Percentiles rank a stretch among this genome's conserved stretches.
Evolutionary conservation across 1,284 basidiomycete genomes (phyloP).

Genomic region (Lentinula novae-zelandiae): DNA sequence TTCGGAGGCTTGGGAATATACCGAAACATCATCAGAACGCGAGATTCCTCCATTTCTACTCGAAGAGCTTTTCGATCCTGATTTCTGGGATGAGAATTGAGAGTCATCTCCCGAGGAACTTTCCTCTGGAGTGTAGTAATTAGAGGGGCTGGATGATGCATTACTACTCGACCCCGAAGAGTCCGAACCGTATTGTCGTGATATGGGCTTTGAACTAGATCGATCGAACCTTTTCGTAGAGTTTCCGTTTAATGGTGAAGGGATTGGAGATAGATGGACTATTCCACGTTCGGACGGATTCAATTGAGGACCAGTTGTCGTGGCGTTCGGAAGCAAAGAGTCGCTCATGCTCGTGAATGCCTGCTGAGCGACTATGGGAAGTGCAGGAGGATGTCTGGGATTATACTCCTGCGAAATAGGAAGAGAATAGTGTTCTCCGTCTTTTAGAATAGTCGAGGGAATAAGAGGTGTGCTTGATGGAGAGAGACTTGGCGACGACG

Average conservation of each 20-base stretch:
- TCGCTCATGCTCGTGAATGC: slow-evolving; percentile 15
- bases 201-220: not conserved
- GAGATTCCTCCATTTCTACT: not conserved
- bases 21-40: not conserved
- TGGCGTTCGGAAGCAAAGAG: slow-evolving; percentile 12
- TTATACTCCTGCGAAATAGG: slow-evolving; percentile 8
- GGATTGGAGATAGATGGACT: slow-evolving; percentile 45
- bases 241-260: slow-evolving; percentile 19
- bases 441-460: not conserved
- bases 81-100: not conserved
- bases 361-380: slow-evolving; percentile 13
- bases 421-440: not conserved
- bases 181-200: not conserved
- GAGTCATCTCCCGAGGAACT: slow-evolving; percentile 2
- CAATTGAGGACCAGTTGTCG: slow-evolving; percentile 22
- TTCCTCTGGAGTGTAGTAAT: slow-evolving; percentile 15
- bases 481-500: not conserved
- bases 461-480: not conserved
- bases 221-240: slow-evolving; percentile 15
- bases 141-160: slow-evolving; percentile 4
- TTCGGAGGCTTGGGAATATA: slow-evolving; percentile 15
- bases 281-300: slow-evolving; percentile 46
- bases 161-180: slow-evolving; percentile 8
- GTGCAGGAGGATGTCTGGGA: slow-evolving; percentile 16
- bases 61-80: not conserved